Conservation (phyloP, 2,329 filamentous ascomycete species). For the Apiospora saccharicola region DNA sequence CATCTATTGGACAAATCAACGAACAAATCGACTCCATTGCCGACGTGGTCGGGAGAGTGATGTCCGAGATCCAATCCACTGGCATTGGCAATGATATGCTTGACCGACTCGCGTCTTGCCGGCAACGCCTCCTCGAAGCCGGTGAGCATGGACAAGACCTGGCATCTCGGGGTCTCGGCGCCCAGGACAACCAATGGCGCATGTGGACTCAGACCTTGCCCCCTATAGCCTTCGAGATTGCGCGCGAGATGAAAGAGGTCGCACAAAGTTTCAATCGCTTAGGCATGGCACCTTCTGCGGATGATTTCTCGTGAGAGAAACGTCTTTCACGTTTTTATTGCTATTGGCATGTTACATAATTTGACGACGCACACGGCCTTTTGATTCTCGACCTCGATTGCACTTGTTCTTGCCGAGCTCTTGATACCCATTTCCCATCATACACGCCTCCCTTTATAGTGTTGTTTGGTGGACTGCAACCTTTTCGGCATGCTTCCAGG, state of each 20-base stretch:
- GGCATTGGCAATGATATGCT: constrained; percentile 61
- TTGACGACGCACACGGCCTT: constrained; percentile 24
- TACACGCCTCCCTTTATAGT: not conserved
- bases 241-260: constrained; percentile 80
- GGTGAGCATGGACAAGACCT: constrained; percentile 68
- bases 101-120: constrained; percentile 66
- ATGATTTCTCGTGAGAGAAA: constrained; percentile 55
- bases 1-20: constrained; percentile 68
- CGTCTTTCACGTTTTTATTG: not conserved
- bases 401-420: constrained; percentile 22
- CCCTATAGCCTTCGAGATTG: constrained; percentile 87
- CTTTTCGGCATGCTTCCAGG: not conserved
- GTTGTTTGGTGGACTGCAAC: not conserved
- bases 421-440: constrained; percentile 20
- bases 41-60: constrained; percentile 73
- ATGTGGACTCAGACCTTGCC: constrained; percentile 76
- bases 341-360: constrained; percentile 17
- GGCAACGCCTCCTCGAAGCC: constrained; percentile 70
- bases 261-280: constrained; percentile 56
- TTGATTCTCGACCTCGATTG: constrained; percentile 21
- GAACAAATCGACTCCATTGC: constrained; percentile 76
- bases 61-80: constrained; percentile 68
- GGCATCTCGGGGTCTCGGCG: constrained; percentile 57
- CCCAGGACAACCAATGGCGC: constrained; percentile 64
- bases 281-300: constrained; percentile 44